Evolutionary conservation across 164 flowering plant species (phyloP).

Genomic region (Macadamia tetraphylla): DNA sequence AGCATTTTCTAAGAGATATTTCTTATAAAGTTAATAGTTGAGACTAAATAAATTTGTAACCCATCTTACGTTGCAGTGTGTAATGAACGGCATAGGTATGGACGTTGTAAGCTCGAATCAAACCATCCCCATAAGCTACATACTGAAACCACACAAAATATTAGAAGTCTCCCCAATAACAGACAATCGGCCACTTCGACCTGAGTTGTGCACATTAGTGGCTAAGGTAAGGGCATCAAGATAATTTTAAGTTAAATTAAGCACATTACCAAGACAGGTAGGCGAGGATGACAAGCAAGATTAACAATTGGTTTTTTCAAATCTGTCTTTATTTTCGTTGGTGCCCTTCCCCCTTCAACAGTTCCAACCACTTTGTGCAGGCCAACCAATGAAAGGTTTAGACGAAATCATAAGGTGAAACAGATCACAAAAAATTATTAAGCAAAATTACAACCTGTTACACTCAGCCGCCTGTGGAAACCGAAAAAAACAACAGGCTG

Average conservation of each 20-base stretch:
- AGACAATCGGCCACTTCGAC: not conserved
- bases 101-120: constrained; percentile 94
- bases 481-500: constrained; percentile 98
- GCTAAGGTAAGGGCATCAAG: not conserved
- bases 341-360: constrained; percentile 90
- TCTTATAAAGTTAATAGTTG: not conserved
- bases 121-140: constrained; percentile 96
- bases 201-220: not conserved
- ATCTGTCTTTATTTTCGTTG: constrained; percentile 97
- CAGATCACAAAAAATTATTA: constrained; percentile 1
- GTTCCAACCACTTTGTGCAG: constrained; percentile 89
- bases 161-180: constrained; percentile 1
- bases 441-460: constrained; percentile 61
- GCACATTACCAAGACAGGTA: constrained; percentile 74
- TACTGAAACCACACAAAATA: constrained; percentile 44
- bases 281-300: constrained; percentile 99
- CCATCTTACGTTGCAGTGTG: constrained; percentile 85
- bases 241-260: not conserved
- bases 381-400: constrained; percentile 15
- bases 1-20: not conserved
- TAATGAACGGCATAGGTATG: constrained; percentile 92
- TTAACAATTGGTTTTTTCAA: constrained; percentile 93
- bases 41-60: not conserved
- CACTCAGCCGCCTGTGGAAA: constrained; percentile 92
- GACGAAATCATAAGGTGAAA: constrained; percentile 9